Evolutionary conservation across 345 rosid genomes (phyloP), one percentile per base, ranked within the genome.

Genomic region (Aquilaria yunnanensis): DNA sequence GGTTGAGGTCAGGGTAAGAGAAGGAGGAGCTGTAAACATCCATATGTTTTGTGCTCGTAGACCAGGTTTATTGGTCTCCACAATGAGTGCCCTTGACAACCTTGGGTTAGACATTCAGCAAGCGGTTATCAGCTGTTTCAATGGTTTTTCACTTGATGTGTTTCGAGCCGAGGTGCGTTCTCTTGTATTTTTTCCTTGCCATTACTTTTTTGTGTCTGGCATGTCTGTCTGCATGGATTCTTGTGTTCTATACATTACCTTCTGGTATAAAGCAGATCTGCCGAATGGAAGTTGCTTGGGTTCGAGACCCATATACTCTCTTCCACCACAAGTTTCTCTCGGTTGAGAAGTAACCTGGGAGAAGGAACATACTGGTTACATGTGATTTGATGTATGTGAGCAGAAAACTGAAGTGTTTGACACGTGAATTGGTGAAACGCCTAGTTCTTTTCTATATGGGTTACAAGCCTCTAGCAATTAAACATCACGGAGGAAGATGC

Each of bases 11-110:
- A 84, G 85, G 70, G 66, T 78, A 57, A 87, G 98, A 71, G 98
- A 93, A 86, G 97, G 97, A 64, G 81, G 96, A 77, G 96, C 94
- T 53, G 98, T 93, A 70, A 93, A 90, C 81, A 93, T 93, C 65
- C 98, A 93, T 73, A 93, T 93, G 98, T 88, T 93, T 54, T 90
- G 96, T 75, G 86, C 85, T 10, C 87, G 97, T 63, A 88, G 94
- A 72, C 97, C 97, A 0, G 97, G 98, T 56, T 85, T 93, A 3
- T 72, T 93, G 63, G 87, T 93, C 2, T 82, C 98, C 65, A 93
- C 97, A 43, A 88, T 93, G 92, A 83, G 84, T 74, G 97, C 97
- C 48, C 67, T 93, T 56, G 98, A 90, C 77, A 88, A 82, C 81
- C 96, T 93, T 30, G 96, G 97, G 5, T 71, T 93, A 64, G 98